Evolutionary conservation across 495 filamentous ascomycete species (phyloP).

Genomic region (Neurospora sp.): DNA sequence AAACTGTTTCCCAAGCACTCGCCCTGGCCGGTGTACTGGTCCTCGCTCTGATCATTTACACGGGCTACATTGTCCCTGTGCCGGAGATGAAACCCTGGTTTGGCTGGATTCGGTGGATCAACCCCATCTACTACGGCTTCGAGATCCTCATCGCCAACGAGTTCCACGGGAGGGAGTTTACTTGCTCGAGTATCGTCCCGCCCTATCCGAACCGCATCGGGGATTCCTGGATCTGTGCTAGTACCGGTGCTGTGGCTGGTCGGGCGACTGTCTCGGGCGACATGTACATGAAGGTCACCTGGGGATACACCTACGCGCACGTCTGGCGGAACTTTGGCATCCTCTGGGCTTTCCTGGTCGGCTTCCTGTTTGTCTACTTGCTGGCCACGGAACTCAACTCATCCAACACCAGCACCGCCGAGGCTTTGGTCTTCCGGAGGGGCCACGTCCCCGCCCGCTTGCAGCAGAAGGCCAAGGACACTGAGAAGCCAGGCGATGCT

Average conservation of each 20-base stretch:
- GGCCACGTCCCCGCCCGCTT: constrained; percentile 14
- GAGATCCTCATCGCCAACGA: constrained; percentile 65
- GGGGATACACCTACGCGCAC: constrained; percentile 49
- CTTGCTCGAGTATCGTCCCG: constrained; percentile 34
- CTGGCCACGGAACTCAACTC: constrained; percentile 45
- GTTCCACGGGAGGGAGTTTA: constrained; percentile 45
- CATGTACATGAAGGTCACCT: constrained; percentile 51
- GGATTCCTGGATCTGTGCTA: constrained; percentile 46
- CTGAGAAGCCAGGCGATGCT: constrained; percentile 30
- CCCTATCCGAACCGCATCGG: constrained; percentile 19
- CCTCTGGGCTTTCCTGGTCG: constrained; percentile 54
- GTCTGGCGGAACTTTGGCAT: constrained; percentile 77
- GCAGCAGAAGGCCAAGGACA: constrained; percentile 11
- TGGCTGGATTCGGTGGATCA: constrained; percentile 71
- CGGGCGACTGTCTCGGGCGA: constrained; percentile 45
- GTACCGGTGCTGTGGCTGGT: constrained; percentile 37
- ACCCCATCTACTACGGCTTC: constrained; percentile 71
- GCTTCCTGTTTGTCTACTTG: constrained; percentile 60
- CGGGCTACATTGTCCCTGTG: constrained; percentile 67
- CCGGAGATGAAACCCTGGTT: constrained; percentile 73
- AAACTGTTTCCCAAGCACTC: constrained; percentile 63
- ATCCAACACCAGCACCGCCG: constrained; percentile 19
- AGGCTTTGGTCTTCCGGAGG: constrained; percentile 23
- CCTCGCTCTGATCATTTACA: constrained; percentile 65
- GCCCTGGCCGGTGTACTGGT: constrained; percentile 60